Base-by-base conservation (phyloP, 1,139 yeast species). In the Schizosaccharomyces versatilis region DNA sequence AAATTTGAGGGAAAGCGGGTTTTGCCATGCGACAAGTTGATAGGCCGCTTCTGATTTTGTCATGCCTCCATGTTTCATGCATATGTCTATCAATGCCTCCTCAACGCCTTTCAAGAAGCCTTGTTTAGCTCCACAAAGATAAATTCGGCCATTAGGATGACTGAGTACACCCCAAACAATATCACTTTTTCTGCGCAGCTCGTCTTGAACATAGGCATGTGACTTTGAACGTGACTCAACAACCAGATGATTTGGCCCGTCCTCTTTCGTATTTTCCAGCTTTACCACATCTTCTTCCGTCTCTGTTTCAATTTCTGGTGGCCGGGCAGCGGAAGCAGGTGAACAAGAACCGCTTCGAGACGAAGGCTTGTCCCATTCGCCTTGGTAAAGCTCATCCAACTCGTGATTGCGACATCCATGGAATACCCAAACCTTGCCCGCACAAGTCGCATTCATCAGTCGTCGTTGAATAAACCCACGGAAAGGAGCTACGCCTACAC, bases 111-210 rank as follows among this genome's bases (percentile, higher is more conserved):
- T 79, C 2, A 93, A 88, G 94, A 84, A 83, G 61, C 74, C 78
- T 42, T 81, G 75, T 39, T 94, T 93, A 69, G 84, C 93, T 64
- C 94, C 94, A 73, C 94, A 84, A 40, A 84, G 88, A 65, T 83
- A 84, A 54, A 84, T 71, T 63, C 79, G 80, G 0, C 90, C 93
- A 56, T 88, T 90, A 17, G 68, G 64, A 24, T 72, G 69, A 48
- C 73, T 69, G 56, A 84, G 67, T 57, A 82, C 70, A 52, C 73
- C 68, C 63, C 76, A 73, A 48, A 84, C 70, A 14, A 79, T 69
- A 3, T 63, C 66, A 47, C 66, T 65, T 59, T 75, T 73, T 60
- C 79, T 81, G 54, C 69, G 60, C 56, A 84, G 66, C 61, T 73
- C 79, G 63, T 84, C 79, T 66, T 84, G 94, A 56, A 83, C 93